Conservation (phyloP, 2,329 filamentous ascomycete genomes). For the Sporothrix globosa region DNA sequence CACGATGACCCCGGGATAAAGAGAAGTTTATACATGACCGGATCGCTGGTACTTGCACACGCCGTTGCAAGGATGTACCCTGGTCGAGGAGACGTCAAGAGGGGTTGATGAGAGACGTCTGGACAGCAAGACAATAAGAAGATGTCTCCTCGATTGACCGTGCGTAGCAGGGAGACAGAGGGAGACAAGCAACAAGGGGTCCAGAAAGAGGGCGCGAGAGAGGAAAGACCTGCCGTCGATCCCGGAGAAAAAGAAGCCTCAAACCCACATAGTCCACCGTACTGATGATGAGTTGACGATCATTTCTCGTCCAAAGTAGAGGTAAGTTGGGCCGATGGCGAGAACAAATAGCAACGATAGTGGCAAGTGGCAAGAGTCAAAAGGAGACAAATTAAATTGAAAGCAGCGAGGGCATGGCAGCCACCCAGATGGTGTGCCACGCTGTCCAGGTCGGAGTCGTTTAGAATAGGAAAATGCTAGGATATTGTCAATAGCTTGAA, state of each 20-base stretch:
- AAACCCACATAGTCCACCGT: slow-evolving; percentile 10
- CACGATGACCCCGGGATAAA: slow-evolving; percentile 28
- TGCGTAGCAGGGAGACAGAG: background rate
- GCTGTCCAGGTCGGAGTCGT: background rate
- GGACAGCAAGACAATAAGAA: background rate
- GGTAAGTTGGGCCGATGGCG: background rate
- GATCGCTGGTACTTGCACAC: slow-evolving; percentile 19
- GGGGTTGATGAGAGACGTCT: background rate
- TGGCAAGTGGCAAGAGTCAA: background rate
- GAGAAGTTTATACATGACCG: slow-evolving; percentile 26
- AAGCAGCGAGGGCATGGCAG: background rate
- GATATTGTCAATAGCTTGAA: background rate
- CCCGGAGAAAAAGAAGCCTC: slow-evolving; percentile 18
- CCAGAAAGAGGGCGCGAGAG: background rate
- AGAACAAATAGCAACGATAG: background rate
- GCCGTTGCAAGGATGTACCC: slow-evolving; percentile 16
- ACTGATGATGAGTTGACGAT: background rate
- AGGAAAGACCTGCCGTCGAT: slow-evolving; percentile 26
- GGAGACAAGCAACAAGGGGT: background rate
- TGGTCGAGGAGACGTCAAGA: slow-evolving; percentile 1
- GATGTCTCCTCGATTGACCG: background rate
- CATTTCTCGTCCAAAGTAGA: background rate
- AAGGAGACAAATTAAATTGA: background rate
- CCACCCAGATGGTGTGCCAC: background rate
- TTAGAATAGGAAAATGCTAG: background rate